A percentile compares a stretch with the other conserved stretches of the same genome.
Evolutionary conservation across 2,329 filamentous ascomycete species (phyloP).

Genomic region (Colletotrichum scovillei): DNA sequence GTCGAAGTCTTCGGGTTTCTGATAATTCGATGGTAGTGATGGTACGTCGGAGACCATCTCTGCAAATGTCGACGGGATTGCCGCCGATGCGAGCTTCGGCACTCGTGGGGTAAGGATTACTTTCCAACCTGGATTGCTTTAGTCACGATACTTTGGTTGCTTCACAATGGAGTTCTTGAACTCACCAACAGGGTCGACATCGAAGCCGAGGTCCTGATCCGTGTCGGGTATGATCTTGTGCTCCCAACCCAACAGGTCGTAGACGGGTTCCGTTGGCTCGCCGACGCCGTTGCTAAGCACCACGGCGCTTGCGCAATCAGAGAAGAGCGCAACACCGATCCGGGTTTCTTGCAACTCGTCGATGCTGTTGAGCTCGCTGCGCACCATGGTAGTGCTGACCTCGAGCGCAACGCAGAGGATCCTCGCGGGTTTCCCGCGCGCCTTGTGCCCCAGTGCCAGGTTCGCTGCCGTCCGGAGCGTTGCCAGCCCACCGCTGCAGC

Average conservation of each 20-base stretch:
- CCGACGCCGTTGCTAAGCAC: constrained; percentile 74
- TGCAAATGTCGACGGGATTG: constrained; percentile 65
- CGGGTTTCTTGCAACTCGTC: constrained; percentile 68
- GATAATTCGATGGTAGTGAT: constrained; percentile 56
- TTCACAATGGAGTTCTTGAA: not conserved
- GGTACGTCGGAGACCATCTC: constrained; percentile 63
- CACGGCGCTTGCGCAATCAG: constrained; percentile 75
- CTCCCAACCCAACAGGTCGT: constrained; percentile 74
- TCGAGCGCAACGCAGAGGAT: constrained; percentile 75
- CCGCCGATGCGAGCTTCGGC: constrained; percentile 64
- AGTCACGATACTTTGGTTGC: constrained; percentile 34
- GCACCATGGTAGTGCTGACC: constrained; percentile 69
- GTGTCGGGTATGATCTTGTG: constrained; percentile 72
- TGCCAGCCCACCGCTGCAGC: constrained; percentile 73
- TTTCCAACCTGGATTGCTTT: constrained; percentile 66
- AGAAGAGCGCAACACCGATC: constrained; percentile 75
- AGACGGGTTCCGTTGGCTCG: constrained; percentile 55
- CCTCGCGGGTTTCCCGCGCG: constrained; percentile 68
- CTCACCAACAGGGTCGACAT: constrained; percentile 70
- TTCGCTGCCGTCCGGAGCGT: constrained; percentile 73
- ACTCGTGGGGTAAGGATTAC: constrained; percentile 72
- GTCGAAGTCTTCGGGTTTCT: constrained; percentile 70
- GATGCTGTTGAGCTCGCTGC: constrained; percentile 74
- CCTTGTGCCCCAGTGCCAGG: constrained; percentile 71
- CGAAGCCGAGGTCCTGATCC: constrained; percentile 72